These are phyloP conservation scores for Aspergillus sclerotialis DNA, from an alignment of 2,329 filamentous ascomycete genomes.

Conservation along the genomic window DNA sequence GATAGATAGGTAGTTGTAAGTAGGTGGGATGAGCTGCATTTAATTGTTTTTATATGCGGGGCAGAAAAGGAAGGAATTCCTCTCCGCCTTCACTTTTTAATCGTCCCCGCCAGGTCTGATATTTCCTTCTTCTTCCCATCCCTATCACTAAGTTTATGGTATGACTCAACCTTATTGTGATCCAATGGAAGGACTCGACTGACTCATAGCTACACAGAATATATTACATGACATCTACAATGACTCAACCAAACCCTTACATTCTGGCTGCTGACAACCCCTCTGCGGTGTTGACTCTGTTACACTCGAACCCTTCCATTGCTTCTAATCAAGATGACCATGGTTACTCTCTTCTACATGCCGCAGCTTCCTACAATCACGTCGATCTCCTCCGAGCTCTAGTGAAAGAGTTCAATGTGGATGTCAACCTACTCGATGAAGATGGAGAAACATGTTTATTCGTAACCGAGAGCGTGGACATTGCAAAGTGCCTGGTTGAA, in stretches of 20 bases:
- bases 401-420: constrained; percentile 66
- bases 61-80: constrained; percentile 1
- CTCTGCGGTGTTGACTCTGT: constrained; percentile 62
- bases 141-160: background rate
- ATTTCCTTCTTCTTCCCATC: background rate
- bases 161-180: constrained; percentile 11
- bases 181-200: too few species aligned
- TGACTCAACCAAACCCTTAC: constrained; percentile 54
- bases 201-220: too few species aligned
- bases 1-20: too few species aligned
- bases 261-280: constrained; percentile 78
- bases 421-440: constrained; percentile 77
- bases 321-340: constrained; percentile 79
- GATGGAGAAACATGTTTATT: constrained; percentile 94
- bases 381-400: constrained; percentile 69
- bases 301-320: constrained; percentile 66
- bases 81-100: background rate
- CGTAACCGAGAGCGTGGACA: constrained; percentile 73
- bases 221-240: constrained; percentile 10
- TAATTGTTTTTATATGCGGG: background rate
- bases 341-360: constrained; percentile 91
- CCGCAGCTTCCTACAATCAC: constrained; percentile 87
- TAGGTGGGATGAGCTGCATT: too few species aligned
- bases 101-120: background rate
- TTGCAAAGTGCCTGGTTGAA: constrained; percentile 72